A percentile compares a stretch with the other conserved stretches of the same genome.
Evolutionary conservation across 192 early-diverging fungal genomes (phyloP).

Genomic region (Podochytrium sp.): DNA sequence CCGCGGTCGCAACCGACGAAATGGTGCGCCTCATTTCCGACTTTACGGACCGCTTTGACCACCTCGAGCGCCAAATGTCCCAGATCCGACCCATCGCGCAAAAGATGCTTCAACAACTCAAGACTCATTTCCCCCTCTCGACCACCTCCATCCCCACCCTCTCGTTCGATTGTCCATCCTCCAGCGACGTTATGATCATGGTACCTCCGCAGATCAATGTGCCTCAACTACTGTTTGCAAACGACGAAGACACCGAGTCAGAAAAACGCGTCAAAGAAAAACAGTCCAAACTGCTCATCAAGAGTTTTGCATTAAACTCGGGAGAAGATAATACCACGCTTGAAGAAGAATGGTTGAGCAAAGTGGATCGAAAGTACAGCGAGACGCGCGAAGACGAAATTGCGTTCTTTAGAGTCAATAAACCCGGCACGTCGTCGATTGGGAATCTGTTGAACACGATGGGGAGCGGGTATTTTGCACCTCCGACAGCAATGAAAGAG

Average conservation of each 20-base stretch:
- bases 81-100: neutral
- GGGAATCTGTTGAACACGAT: neutral
- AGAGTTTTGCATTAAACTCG: neutral
- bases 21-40: neutral
- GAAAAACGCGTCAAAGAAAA: neutral
- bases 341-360: neutral
- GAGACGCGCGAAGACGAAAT: neutral
- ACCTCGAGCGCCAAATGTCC: neutral
- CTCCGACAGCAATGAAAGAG: neutral
- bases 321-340: neutral
- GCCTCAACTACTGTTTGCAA: neutral
- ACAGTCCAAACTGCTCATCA: neutral
- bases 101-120: neutral
- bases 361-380: neutral
- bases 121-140: neutral
- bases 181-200: neutral
- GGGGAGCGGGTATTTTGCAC: neutral
- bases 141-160: neutral
- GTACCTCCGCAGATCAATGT: neutral
- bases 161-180: neutral
- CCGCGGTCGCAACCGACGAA: neutral
- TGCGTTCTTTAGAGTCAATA: neutral
- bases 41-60: neutral
- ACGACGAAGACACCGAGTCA: neutral
- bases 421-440: neutral